A percentile compares a stretch with the other conserved stretches of the same genome.
Evolutionary conservation across 169 alveolate genomes (phyloP).

Genomic region (Toxoplasma gondii): DNA sequence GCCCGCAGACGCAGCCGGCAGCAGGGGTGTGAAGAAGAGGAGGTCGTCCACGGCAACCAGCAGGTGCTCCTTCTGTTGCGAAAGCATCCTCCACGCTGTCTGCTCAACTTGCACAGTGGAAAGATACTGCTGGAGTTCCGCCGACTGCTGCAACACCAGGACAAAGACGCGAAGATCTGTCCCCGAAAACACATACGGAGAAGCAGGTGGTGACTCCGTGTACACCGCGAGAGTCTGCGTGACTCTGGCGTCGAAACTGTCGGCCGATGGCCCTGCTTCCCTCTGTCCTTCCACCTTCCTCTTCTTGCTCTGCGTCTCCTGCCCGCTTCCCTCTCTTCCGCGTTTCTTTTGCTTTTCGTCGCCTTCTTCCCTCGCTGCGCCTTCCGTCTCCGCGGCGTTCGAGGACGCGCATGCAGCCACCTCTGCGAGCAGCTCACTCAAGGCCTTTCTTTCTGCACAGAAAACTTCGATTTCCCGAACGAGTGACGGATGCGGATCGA

Average conservation of each 20-base stretch:
- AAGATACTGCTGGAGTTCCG: conserved; percentile 46
- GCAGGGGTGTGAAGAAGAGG: background rate
- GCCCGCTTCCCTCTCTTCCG: background rate
- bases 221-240: background rate
- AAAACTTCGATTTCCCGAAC: conserved; percentile 18
- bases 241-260: background rate
- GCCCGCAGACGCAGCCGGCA: conserved; percentile 1
- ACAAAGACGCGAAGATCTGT: conserved; percentile 28
- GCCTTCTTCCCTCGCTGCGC: background rate
- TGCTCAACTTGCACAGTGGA: conserved; percentile 39
- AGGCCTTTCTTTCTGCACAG: background rate
- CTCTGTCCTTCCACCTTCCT: background rate
- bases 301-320: background rate
- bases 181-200: conserved; percentile 18
- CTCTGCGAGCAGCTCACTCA: background rate
- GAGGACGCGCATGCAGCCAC: background rate
- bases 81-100: conserved; percentile 68
- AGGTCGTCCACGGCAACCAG: conserved; percentile 61
- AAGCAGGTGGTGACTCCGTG: background rate
- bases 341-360: background rate
- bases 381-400: background rate
- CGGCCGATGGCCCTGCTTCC: background rate
- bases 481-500: conserved; percentile 30
- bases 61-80: conserved; percentile 65
- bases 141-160: conserved; percentile 48